These are phyloP conservation scores for Emericellopsis atlantica DNA, from an alignment of 2,329 filamentous ascomycete species.

Conservation along the genomic window DNA sequence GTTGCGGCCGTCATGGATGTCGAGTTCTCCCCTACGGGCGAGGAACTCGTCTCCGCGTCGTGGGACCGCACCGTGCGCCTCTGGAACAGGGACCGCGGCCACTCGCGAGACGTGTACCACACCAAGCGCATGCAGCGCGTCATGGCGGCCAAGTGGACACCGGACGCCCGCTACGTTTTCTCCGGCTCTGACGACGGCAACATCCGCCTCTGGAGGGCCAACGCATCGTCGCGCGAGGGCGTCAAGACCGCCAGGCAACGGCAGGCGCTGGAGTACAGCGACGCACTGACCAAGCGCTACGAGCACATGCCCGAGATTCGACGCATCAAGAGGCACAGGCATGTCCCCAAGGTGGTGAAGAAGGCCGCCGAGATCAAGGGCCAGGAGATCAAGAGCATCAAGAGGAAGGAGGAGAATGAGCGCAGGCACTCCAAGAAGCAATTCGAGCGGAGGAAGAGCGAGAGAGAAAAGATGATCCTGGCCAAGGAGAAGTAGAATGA, in stretches of 20 bases:
- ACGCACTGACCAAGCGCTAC: constrained; percentile 71
- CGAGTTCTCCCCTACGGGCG: constrained; percentile 86
- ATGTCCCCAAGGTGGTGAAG: constrained; percentile 86
- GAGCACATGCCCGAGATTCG: constrained; percentile 93
- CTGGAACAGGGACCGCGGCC: constrained; percentile 69
- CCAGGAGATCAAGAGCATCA: constrained; percentile 77
- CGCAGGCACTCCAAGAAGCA: constrained; percentile 82
- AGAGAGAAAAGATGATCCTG: constrained; percentile 89
- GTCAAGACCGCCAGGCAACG: constrained; percentile 77
- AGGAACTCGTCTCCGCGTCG: constrained; percentile 82
- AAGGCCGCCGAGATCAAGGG: constrained; percentile 92
- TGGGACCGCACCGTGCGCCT: constrained; percentile 78
- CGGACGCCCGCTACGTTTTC: constrained; percentile 80
- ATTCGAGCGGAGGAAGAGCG: constrained; percentile 56
- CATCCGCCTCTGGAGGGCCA: constrained; percentile 71
- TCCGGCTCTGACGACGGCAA: constrained; percentile 93
- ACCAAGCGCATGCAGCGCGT: constrained; percentile 97
- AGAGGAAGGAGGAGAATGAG: constrained; percentile 88
- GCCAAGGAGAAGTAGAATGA: constrained; percentile 39
- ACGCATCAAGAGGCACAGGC: constrained; percentile 81
- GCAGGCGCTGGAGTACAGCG: constrained; percentile 84
- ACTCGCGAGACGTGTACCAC: constrained; percentile 89
- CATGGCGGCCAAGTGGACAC: constrained; percentile 73
- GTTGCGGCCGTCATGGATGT: constrained; percentile 91
- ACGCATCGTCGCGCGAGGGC: constrained; percentile 71